A percentile compares a stretch with the other conserved stretches of the same genome.
phyloP scores from a whole-genome alignment of 148 eudicot genomes.

The Beta vulgaris region DNA sequence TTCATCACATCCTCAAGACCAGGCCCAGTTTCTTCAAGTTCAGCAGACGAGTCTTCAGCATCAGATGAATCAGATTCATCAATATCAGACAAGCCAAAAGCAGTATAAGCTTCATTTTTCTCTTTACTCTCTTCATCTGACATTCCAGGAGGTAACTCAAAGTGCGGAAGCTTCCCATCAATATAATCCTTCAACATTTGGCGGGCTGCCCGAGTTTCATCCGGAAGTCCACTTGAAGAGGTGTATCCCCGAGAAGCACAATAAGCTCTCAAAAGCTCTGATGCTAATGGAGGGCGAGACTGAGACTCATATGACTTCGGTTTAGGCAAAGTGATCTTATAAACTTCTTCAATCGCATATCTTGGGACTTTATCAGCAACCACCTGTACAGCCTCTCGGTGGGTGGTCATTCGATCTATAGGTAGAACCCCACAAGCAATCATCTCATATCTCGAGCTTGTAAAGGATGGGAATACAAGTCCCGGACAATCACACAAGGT shows the following conservation, averaged over 20 bases:
- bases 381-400: slow-evolving; percentile 88
- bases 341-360: slow-evolving; percentile 53
- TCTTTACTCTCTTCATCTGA: slow-evolving; percentile 28
- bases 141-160: slow-evolving; percentile 70
- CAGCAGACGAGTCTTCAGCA: slow-evolving; percentile 32
- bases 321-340: slow-evolving; percentile 74
- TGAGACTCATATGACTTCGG: slow-evolving; percentile 88
- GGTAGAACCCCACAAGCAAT: slow-evolving; percentile 96
- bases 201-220: slow-evolving; percentile 87
- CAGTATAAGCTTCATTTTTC: slow-evolving; percentile 5
- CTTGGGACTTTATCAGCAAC: slow-evolving; percentile 79
- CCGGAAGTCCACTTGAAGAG: slow-evolving; percentile 83
- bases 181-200: slow-evolving; percentile 84
- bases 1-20: slow-evolving; percentile 55
- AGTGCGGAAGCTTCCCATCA: slow-evolving; percentile 90
- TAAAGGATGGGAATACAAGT: slow-evolving; percentile 91
- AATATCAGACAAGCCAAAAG: slow-evolving; percentile 30
- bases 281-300: slow-evolving; percentile 71
- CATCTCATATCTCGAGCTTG: slow-evolving; percentile 98
- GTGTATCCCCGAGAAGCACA: slow-evolving; percentile 96
- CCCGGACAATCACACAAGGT: slow-evolving; percentile 98
- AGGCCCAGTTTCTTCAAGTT: slow-evolving; percentile 39
- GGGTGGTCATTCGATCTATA: slow-evolving; percentile 85
- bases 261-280: slow-evolving; percentile 80
- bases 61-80: slow-evolving; percentile 56